Conservation (phyloP, 2,329 filamentous ascomycete species). For the Pseudocercospora crystallina region DNA sequence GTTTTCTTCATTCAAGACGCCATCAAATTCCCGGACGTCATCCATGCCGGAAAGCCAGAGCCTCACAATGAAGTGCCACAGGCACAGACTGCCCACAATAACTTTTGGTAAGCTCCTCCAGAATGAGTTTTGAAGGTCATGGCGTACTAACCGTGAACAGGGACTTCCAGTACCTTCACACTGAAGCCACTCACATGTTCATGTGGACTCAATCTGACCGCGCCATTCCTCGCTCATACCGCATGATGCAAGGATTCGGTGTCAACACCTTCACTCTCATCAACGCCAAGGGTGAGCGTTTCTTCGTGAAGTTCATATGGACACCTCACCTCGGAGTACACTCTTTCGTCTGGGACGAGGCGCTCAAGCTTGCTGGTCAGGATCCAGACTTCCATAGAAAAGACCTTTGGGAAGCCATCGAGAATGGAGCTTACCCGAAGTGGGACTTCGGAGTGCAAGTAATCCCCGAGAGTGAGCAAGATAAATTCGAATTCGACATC, state of each 20-base stretch:
- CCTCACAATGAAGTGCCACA: constrained; percentile 71
- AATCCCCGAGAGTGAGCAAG: constrained; percentile 67
- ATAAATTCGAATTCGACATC: constrained; percentile 82
- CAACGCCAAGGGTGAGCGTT: constrained; percentile 65
- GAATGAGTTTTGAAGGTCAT: too few species aligned
- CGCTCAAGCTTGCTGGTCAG: constrained; percentile 70
- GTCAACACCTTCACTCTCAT: constrained; percentile 76
- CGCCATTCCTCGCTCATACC: constrained; percentile 56
- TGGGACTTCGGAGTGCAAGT: constrained; percentile 84
- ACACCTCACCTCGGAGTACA: constrained; percentile 74
- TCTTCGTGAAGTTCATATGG: constrained; percentile 77
- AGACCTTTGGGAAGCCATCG: constrained; percentile 73
- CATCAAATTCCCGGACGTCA: constrained; percentile 71
- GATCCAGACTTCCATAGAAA: constrained; percentile 82
- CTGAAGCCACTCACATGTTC: constrained; percentile 58
- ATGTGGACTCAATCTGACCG: constrained; percentile 74
- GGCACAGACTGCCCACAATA: constrained; percentile 55
- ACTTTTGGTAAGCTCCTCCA: constrained; percentile 49
- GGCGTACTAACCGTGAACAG: constrained; percentile 29
- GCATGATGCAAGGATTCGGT: constrained; percentile 85
- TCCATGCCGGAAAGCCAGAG: constrained; percentile 65
- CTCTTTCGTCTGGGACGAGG: constrained; percentile 77
- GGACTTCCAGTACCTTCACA: constrained; percentile 69
- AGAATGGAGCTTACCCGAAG: constrained; percentile 67
- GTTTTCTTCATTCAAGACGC: constrained; percentile 54